Conservation (phyloP, 345 rosid species). For the Corymbia maculata region DNA sequence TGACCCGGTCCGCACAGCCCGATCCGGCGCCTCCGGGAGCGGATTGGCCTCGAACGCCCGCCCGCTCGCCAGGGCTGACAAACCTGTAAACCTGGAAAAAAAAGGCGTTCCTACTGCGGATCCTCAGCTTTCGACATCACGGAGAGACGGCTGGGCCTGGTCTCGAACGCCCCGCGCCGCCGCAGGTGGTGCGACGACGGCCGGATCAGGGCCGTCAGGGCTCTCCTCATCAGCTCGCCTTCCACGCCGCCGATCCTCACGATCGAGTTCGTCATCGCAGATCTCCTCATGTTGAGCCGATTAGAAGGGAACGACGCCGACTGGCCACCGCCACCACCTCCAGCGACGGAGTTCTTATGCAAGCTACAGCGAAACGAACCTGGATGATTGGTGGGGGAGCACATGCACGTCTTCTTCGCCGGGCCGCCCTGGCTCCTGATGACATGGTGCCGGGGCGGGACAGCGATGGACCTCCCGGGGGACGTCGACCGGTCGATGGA, state of each 20-base stretch:
- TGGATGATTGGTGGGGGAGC: slow-evolving; percentile 83
- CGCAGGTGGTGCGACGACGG: slow-evolving; percentile 78
- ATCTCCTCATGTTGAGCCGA: slow-evolving; percentile 64
- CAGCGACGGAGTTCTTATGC: slow-evolving; percentile 30
- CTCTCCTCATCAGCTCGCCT: slow-evolving; percentile 81
- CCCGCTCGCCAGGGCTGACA: not conserved
- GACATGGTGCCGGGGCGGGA: slow-evolving; percentile 3
- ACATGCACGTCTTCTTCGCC: slow-evolving; percentile 54
- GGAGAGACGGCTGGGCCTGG: slow-evolving; percentile 67
- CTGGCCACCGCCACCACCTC: slow-evolving; percentile 3
- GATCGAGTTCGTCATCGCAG: slow-evolving; percentile 84
- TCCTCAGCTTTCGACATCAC: slow-evolving; percentile 42
- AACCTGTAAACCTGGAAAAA: not conserved
- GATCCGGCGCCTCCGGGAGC: not conserved
- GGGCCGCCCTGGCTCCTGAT: slow-evolving; percentile 15
- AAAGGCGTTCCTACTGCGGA: not conserved
- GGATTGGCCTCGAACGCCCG: not conserved
- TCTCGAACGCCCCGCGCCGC: slow-evolving; percentile 51
- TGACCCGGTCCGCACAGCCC: not conserved
- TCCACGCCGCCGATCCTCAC: slow-evolving; percentile 88
- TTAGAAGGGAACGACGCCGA: slow-evolving; percentile 21
- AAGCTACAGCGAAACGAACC: slow-evolving; percentile 78
- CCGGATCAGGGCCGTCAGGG: slow-evolving; percentile 71
- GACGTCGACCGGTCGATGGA: slow-evolving; percentile 53
- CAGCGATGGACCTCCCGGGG: slow-evolving; percentile 37